Conservation (phyloP, 148 eudicot genomes). For the Pouteria glomerata region DNA sequence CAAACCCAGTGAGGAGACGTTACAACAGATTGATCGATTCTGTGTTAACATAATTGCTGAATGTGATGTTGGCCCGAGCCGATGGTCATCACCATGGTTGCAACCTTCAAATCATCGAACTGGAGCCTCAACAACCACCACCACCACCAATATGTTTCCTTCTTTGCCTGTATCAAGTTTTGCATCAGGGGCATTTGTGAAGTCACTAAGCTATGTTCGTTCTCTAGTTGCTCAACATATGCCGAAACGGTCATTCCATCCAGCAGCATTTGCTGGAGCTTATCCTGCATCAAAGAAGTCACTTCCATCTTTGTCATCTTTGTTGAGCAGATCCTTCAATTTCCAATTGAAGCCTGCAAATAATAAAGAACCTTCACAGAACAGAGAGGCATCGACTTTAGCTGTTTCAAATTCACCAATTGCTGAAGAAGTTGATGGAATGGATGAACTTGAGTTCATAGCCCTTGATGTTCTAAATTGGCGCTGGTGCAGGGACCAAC, state of each 20-base stretch:
- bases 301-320: slow-evolving; percentile 87
- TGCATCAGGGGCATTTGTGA: slow-evolving; percentile 75
- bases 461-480: slow-evolving; percentile 82
- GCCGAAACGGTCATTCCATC: slow-evolving; percentile 81
- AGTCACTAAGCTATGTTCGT: slow-evolving; percentile 91
- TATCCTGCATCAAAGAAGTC: slow-evolving; percentile 72
- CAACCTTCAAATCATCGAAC: slow-evolving; percentile 56
- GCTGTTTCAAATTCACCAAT: slow-evolving; percentile 63
- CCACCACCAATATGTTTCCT: slow-evolving; percentile 50
- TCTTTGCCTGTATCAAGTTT: slow-evolving; percentile 88
- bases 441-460: slow-evolving; percentile 60
- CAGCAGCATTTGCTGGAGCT: slow-evolving; percentile 88
- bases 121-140: slow-evolving; percentile 35
- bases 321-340: slow-evolving; percentile 87
- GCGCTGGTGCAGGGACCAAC: slow-evolving; percentile 83
- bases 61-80: slow-evolving; percentile 65
- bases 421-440: slow-evolving; percentile 56
- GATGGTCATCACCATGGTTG: slow-evolving; percentile 63
- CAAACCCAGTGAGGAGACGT: slow-evolving; percentile 92
- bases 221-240: slow-evolving; percentile 85
- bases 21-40: slow-evolving; percentile 84
- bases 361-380: slow-evolving; percentile 60
- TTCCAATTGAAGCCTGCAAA: slow-evolving; percentile 73
- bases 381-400: slow-evolving; percentile 49
- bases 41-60: slow-evolving; percentile 81